Conservation (phyloP, 257 asterid species). For the Ocimum tenuiflorum region DNA sequence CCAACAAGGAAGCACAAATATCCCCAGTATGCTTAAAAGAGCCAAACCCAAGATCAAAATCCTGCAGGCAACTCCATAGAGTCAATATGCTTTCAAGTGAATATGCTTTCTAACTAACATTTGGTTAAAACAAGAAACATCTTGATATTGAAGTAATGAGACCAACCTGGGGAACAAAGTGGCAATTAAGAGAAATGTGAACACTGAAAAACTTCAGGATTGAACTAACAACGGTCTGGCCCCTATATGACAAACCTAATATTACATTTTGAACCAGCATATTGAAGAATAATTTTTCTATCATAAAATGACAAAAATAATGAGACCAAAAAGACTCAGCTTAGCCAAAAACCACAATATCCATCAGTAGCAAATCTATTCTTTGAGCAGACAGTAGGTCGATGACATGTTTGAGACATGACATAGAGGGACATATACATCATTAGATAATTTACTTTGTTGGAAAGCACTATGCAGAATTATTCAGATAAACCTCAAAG, state of each 20-base stretch:
- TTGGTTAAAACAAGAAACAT: slow-evolving; percentile 39
- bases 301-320: slow-evolving; percentile 21
- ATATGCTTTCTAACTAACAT: slow-evolving; percentile 34
- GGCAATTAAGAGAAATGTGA: slow-evolving; percentile 51
- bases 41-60: slow-evolving; percentile 43
- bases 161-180: slow-evolving; percentile 58
- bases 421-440: slow-evolving; percentile 5
- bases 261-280: slow-evolving; percentile 45
- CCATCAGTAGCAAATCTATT: slow-evolving; percentile 13
- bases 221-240: slow-evolving; percentile 54
- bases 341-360: slow-evolving; percentile 9
- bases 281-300: slow-evolving; percentile 36
- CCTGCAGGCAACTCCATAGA: slow-evolving; percentile 60
- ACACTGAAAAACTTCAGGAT: slow-evolving; percentile 53
- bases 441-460: background rate
- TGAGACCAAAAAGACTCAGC: slow-evolving; percentile 14
- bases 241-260: slow-evolving; percentile 58
- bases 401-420: background rate
- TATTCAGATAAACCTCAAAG: background rate
- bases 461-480: background rate
- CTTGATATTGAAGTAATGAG: slow-evolving; percentile 36
- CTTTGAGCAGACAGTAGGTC: background rate
- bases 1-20: slow-evolving; percentile 38
- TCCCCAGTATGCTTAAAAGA: slow-evolving; percentile 48
- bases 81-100: slow-evolving; percentile 56